These are phyloP conservation scores for Brassica incana DNA, from an alignment of 345 rosid genomes.

Conservation along the genomic window DNA sequence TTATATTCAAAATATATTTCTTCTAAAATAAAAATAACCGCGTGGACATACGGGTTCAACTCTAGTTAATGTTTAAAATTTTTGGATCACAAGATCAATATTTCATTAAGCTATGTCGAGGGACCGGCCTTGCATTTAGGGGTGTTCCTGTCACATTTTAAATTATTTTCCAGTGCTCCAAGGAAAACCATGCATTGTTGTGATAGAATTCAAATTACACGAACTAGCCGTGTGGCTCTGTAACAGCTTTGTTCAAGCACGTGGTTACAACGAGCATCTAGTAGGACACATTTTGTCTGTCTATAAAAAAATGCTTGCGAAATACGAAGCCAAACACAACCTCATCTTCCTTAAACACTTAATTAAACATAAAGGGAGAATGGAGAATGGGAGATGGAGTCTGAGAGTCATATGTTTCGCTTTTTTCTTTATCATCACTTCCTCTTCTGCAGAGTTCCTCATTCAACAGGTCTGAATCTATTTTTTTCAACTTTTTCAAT, in stretches of 20 bases:
- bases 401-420: background rate
- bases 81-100: too few species aligned
- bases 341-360: background rate
- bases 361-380: background rate
- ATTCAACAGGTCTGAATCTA: background rate
- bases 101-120: too few species aligned
- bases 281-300: background rate
- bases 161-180: background rate
- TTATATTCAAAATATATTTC: too few species aligned
- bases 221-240: background rate
- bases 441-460: constrained; percentile 14
- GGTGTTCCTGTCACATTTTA: too few species aligned
- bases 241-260: background rate
- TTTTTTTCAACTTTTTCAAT: background rate
- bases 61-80: too few species aligned
- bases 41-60: too few species aligned
- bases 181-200: background rate
- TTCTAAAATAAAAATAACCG: too few species aligned
- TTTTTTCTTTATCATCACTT: background rate
- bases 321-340: background rate
- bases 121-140: too few species aligned
- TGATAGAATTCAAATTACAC: background rate
- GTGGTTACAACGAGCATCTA: background rate
- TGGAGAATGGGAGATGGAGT: constrained; percentile 9
- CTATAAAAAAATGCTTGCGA: background rate